Percentiles rank a stretch among this genome's conserved stretches.
Evolutionary conservation across 345 rosid genomes (phyloP).

Genomic region (Microcos paniculata): DNA sequence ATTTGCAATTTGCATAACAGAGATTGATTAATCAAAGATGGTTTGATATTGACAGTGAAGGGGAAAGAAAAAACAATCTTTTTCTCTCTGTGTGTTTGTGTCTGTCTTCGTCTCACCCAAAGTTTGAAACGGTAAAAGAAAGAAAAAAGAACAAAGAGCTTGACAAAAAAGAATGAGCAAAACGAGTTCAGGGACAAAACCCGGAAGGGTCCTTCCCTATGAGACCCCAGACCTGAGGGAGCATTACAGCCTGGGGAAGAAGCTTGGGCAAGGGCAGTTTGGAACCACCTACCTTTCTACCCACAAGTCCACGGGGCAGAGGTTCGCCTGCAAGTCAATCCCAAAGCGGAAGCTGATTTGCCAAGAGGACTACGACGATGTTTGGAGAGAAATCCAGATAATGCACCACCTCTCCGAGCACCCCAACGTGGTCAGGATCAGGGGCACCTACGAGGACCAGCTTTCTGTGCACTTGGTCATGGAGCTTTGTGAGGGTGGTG

Average conservation of each 20-base stretch:
- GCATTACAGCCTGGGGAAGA: conserved; percentile 44
- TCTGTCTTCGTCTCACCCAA: neutral
- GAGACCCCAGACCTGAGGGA: conserved; percentile 26
- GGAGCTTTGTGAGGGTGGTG: conserved; percentile 84
- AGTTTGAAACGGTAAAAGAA: neutral
- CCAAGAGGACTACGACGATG: conserved; percentile 73
- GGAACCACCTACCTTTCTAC: conserved; percentile 73
- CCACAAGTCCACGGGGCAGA: conserved; percentile 41
- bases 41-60: neutral
- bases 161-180: conserved; percentile 2
- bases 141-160: neutral
- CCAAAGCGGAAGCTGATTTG: conserved; percentile 73
- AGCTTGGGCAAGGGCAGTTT: conserved; percentile 79
- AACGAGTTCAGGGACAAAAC: conserved; percentile 5
- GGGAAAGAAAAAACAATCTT: neutral
- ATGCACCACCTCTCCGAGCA: conserved; percentile 80
- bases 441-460: conserved; percentile 52
- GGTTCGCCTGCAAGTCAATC: conserved; percentile 78
- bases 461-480: conserved; percentile 64
- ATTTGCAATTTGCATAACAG: no score
- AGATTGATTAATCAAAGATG: neutral
- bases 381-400: conserved; percentile 85
- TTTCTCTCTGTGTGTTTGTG: neutral
- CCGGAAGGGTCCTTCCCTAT: conserved; percentile 19
- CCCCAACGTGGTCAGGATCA: conserved; percentile 60